Evolutionary conservation across 1,284 basidiomycete species (phyloP), one percentile per base, ranked within the genome.

Genomic region (Exobasidium rhododendri): DNA sequence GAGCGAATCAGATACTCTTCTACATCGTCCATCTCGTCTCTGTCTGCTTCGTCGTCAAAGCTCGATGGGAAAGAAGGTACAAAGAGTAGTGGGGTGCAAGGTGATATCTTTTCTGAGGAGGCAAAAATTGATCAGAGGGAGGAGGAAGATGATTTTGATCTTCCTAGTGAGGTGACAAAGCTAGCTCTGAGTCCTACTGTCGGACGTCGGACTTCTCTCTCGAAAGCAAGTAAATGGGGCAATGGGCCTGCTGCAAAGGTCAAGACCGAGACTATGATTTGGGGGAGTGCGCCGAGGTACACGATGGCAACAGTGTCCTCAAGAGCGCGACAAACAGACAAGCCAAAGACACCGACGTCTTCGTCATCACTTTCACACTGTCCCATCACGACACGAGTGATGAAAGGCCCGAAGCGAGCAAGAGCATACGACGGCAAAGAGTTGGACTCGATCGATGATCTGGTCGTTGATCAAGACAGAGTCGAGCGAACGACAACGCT

Each of bases 401-500:
- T 93, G 56, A 86, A 87, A 60, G 84, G 86, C 71, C 89, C 91
- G 1, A 89, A 89, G 75, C 85, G 87, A 54, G 82, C 83, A 61
- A 84, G 86, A 62, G 84, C 85, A 17, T 97, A 90, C 2, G 92
- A 96, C 78, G 94, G 94, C 4, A 92, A 90, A 6, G 94, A 97
- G 81, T 83, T 97, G 52, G 94, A 97, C 73, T 87, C 81, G 0
- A 87, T 97, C 66, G 93, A 94, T 40, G 94, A 97, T 80, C 83
- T 97, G 46, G 88, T 88, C 4, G 90, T 76, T 14, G 17, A 40
- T 40, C 35, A 17, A 40, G 35, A 40, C 10, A 7, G 35, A 40
- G 17, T 17, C 7, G 35, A 40, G 35, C 7, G 35, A 17, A 10
- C 35, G 7, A 40, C 35, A 10, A 17, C 35, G 7, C 35, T 10